Evolutionary conservation across 140 eudicot species (phyloP), one percentile per base, ranked within the genome.

Genomic region (Anethum foeniculum): DNA sequence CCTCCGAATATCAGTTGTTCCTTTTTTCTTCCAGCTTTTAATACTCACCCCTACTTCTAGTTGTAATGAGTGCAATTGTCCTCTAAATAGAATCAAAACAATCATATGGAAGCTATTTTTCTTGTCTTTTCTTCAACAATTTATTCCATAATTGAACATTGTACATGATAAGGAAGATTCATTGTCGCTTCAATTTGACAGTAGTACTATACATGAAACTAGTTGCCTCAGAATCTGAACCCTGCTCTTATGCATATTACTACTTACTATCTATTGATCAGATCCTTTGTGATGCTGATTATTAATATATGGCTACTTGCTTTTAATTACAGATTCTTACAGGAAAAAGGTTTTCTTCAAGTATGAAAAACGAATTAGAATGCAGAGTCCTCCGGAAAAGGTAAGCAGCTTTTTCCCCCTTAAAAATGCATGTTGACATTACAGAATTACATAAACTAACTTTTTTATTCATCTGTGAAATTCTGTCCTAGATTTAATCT

Each of bases 381-480:
- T 81, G 9, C 96, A 82, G 78, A 94, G 98, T 80, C 93, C 97
- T 69, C 98, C 98, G 0, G 96, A 94, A 81, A 94, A 94, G 97
- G 98, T 90, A 82, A 25, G 39, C 38, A 12, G 0, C 5, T 14
- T 30, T 23, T 30, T 1, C 16, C 5, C 15, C 15, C 14, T 3
- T 16, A 5, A 16, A 34, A 16, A 8, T 52, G n/a, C 9, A 18
- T 0, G 46, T 36, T 7, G 46, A 36, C 44, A 39, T 18, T 58
- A 60, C 13, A 23, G 0, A 25, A 23, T 0, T 47, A 60, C 68
- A 23, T 25, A 21, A 60, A 21, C 6, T 60, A 13, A 60, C 12
- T n/a, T 23, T 23, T n/a, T 21, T 60, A 23, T 25, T 60, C 68
- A 25, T 21, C 4, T 60, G 68, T 23, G 68, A 23, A 60, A 60